A percentile compares a stretch with the other conserved stretches of the same genome.
Evolutionary conservation across 305 asterid species (phyloP).

Genomic region (Plantago coronopus): DNA sequence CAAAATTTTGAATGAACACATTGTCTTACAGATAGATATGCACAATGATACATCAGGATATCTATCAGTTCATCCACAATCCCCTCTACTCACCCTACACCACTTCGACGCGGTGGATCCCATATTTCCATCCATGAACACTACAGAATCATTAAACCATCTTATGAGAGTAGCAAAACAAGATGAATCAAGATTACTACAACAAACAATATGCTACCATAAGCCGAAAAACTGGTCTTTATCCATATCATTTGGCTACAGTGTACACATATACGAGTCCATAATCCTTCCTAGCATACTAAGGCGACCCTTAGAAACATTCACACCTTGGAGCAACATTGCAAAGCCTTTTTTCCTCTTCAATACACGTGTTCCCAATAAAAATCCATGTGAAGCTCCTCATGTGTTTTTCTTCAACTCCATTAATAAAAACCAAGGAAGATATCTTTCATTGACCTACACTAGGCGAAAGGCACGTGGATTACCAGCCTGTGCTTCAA

Average conservation of each 20-base stretch:
- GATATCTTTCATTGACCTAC: constrained; percentile 27
- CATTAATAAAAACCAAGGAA: constrained; percentile 2
- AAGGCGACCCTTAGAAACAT: constrained; percentile 32
- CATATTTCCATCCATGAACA: constrained; percentile 29
- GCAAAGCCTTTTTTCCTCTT: constrained; percentile 27
- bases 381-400: constrained; percentile 30
- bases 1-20: no score
- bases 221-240: constrained; percentile 31
- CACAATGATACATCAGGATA: constrained; percentile 34
- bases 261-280: constrained; percentile 31
- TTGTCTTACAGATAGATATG: constrained; percentile 27
- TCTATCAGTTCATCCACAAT: constrained; percentile 35
- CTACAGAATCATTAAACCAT: constrained; percentile 21
- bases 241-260: constrained; percentile 37
- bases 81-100: constrained; percentile 36
- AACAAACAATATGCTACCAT: constrained; percentile 34
- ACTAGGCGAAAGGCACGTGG: constrained; percentile 14
- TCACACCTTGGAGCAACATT: constrained; percentile 34
- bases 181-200: constrained; percentile 33
- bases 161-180: constrained; percentile 25
- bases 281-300: constrained; percentile 28
- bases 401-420: constrained; percentile 26
- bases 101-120: constrained; percentile 34
- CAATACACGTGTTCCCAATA: constrained; percentile 27
- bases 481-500: constrained; percentile 17